These are phyloP conservation scores for Epichloe aotearoae DNA, from an alignment of 2,329 filamentous ascomycete genomes.

Conservation along the genomic window DNA sequence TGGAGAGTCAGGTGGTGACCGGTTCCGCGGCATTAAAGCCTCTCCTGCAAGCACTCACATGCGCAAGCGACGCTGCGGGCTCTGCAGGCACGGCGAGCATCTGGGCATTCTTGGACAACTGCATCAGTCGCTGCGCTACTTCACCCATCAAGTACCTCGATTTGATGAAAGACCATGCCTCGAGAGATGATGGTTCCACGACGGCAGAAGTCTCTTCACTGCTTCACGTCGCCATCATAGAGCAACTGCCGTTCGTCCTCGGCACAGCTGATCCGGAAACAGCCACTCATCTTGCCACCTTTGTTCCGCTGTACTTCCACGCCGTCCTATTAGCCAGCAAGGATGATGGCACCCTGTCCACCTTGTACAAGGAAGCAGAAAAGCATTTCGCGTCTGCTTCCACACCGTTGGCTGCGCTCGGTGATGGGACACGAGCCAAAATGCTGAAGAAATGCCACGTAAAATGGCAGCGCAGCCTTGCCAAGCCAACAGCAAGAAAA, in stretches of 20 bases:
- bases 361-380: constrained; percentile 16
- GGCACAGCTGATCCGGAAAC: constrained; percentile 32
- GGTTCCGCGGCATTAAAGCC: constrained; percentile 33
- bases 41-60: constrained; percentile 25
- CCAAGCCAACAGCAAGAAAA: background rate
- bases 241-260: constrained; percentile 63
- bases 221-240: constrained; percentile 54
- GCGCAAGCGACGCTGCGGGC: constrained; percentile 9
- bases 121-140: constrained; percentile 57
- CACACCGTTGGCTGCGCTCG: constrained; percentile 12
- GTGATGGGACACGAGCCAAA: constrained; percentile 9
- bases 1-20: constrained; percentile 55
- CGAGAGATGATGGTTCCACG: constrained; percentile 15
- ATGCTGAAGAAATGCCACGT: constrained; percentile 7
- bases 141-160: constrained; percentile 78
- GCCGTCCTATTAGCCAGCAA: constrained; percentile 26
- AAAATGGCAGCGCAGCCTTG: constrained; percentile 6
- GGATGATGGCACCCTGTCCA: background rate
- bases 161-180: constrained; percentile 37
- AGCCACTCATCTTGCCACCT: constrained; percentile 36
- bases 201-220: constrained; percentile 35
- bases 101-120: constrained; percentile 71
- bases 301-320: constrained; percentile 45
- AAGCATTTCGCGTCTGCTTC: constrained; percentile 16
- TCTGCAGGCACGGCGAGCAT: constrained; percentile 27